Conservation (phyloP, 192 early-diverging fungal species). For the Umbelopsis vinacea region DNA sequence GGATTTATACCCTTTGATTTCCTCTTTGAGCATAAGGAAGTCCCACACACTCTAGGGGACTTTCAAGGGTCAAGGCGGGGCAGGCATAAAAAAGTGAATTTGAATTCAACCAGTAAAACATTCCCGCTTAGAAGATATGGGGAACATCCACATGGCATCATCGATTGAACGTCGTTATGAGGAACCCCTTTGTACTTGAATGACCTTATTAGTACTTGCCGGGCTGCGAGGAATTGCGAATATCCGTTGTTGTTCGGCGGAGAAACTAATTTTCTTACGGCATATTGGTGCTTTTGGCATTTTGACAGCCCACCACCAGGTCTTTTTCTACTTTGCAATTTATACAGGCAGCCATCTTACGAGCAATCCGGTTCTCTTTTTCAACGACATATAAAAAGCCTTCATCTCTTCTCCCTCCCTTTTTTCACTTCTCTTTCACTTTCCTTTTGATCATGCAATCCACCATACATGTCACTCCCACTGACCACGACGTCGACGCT, state of each 20-base stretch:
- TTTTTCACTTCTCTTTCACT: constrained; percentile 1
- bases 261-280: background rate
- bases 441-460: constrained; percentile 23
- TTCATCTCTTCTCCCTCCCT: background rate
- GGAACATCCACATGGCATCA: constrained; percentile 18
- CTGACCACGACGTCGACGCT: constrained; percentile 28
- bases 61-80: background rate
- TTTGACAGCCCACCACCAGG: constrained; percentile 12
- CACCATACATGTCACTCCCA: constrained; percentile 25
- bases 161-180: constrained; percentile 7
- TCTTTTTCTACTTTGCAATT: constrained; percentile 21
- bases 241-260: background rate
- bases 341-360: background rate
- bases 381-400: background rate
- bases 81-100: background rate
- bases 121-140: constrained; percentile 14
- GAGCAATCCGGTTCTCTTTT: constrained; percentile 8
- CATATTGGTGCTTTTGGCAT: background rate
- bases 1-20: background rate
- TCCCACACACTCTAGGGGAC: background rate
- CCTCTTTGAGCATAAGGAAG: background rate
- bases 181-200: background rate
- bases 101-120: constrained; percentile 5
- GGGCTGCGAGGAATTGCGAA: background rate
- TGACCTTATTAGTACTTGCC: constrained; percentile 19